Conservation (phyloP, 495 filamentous ascomycete species). For the Penicillium arizonense region DNA sequence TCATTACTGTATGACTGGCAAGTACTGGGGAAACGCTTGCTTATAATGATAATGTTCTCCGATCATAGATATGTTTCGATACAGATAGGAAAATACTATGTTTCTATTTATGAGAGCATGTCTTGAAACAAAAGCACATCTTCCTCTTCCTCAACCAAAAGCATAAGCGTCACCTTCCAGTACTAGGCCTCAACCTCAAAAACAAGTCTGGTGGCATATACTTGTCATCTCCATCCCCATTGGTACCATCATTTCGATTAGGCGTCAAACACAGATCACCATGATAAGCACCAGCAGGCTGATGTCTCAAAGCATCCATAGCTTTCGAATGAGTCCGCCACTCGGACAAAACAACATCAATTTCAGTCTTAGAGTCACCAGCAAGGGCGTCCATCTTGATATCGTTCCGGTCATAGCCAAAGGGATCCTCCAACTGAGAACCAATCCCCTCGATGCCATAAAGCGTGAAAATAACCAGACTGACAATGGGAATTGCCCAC, state of each 20-base stretch:
- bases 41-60: no score
- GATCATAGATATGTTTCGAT: no score
- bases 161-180: neutral
- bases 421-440: slow-evolving; percentile 72
- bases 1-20: no score
- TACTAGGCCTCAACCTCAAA: slow-evolving; percentile 21
- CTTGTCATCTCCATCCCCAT: slow-evolving; percentile 7
- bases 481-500: slow-evolving; percentile 68
- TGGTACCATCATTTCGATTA: slow-evolving; percentile 1
- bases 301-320: slow-evolving; percentile 11
- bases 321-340: slow-evolving; percentile 49
- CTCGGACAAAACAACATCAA: slow-evolving; percentile 60
- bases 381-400: slow-evolving; percentile 78
- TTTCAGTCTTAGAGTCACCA: slow-evolving; percentile 63
- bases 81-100: no score
- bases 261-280: slow-evolving; percentile 12
- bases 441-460: slow-evolving; percentile 76
- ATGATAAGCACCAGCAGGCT: slow-evolving; percentile 2
- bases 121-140: no score
- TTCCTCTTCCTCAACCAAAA: no score
- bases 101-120: no score
- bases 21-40: no score
- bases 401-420: slow-evolving; percentile 72
- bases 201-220: slow-evolving; percentile 40
- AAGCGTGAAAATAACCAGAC: slow-evolving; percentile 68